phyloP scores from a whole-genome alignment of 2,329 filamentous ascomycete species.

The Colletotrichum sojae region DNA sequence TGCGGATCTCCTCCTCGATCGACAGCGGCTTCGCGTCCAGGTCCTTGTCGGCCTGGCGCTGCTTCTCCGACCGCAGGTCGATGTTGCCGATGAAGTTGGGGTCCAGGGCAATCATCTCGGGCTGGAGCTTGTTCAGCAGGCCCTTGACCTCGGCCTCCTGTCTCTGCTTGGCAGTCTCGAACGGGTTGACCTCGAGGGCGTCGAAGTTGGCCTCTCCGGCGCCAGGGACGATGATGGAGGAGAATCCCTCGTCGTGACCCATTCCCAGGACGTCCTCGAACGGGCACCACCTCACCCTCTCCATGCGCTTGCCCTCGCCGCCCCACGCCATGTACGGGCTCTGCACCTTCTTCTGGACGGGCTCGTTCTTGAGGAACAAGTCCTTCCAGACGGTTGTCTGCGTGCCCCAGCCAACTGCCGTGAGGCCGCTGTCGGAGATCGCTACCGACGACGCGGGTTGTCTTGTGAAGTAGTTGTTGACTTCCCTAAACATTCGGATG shows the following conservation, averaged over 20 bases:
- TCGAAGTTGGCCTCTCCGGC: slow-evolving; percentile 98
- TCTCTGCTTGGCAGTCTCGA: slow-evolving; percentile 92
- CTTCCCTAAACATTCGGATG: slow-evolving; percentile 92
- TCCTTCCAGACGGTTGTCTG: slow-evolving; percentile 92
- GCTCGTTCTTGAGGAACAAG: slow-evolving; percentile 81
- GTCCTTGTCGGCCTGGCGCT: slow-evolving; percentile 83
- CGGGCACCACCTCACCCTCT: slow-evolving; percentile 91
- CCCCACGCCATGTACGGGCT: slow-evolving; percentile 96
- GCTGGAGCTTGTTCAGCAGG: slow-evolving; percentile 93
- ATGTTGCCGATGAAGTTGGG: slow-evolving; percentile 92
- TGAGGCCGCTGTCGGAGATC: slow-evolving; percentile 90
- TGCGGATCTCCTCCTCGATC: slow-evolving; percentile 75
- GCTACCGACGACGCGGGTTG: slow-evolving; percentile 86
- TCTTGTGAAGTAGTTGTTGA: slow-evolving; percentile 88
- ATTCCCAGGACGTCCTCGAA: slow-evolving; percentile 94
- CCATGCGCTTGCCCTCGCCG: slow-evolving; percentile 84
- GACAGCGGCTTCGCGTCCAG: slow-evolving; percentile 78
- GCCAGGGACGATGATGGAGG: slow-evolving; percentile 90
- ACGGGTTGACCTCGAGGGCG: slow-evolving; percentile 92
- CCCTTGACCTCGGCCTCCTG: slow-evolving; percentile 92
- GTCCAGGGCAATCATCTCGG: slow-evolving; percentile 96
- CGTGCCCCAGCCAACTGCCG: slow-evolving; percentile 92
- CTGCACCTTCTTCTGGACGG: slow-evolving; percentile 83
- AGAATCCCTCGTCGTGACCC: slow-evolving; percentile 88
- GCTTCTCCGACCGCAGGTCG: slow-evolving; percentile 84